phyloP scores from a whole-genome alignment of 192 early-diverging fungal genomes.

The Coemansia guatemalensis region DNA sequence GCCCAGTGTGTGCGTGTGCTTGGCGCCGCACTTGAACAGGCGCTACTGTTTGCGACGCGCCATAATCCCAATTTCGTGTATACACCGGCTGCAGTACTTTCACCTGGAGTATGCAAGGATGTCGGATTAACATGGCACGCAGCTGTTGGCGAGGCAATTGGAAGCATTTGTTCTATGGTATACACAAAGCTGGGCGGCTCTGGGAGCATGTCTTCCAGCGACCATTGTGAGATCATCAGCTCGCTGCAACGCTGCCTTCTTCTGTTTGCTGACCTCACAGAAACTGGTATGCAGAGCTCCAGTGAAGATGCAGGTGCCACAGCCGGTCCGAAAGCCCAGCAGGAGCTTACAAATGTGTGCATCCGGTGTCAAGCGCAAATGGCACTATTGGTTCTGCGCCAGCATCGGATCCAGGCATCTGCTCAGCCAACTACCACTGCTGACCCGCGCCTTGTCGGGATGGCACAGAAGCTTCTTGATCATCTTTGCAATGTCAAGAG shows the following conservation, averaged over 20 bases:
- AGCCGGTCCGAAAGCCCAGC: background rate
- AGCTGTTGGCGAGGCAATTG: slow-evolving; percentile 21
- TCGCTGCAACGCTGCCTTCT: slow-evolving; percentile 22
- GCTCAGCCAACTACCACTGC: background rate
- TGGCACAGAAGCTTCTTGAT: slow-evolving; percentile 8
- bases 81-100: background rate
- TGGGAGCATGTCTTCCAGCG: background rate
- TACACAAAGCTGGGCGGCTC: slow-evolving; percentile 30
- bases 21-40: slow-evolving; percentile 32
- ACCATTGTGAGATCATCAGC: background rate
- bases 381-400: slow-evolving; percentile 27
- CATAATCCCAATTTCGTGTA: background rate
- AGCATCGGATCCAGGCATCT: background rate
- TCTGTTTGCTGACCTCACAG: slow-evolving; percentile 11
- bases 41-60: background rate
- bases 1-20: slow-evolving; percentile 34
- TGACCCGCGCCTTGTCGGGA: background rate
- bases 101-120: background rate
- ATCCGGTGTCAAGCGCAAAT: slow-evolving; percentile 17
- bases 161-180: slow-evolving; percentile 29
- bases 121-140: slow-evolving; percentile 2
- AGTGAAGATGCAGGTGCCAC: background rate
- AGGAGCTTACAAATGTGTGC: slow-evolving; percentile 7
- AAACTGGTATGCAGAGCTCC: background rate
- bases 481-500: background rate